Conservation (phyloP, 345 rosid genomes). For the Streptanthus diversifolius region DNA sequence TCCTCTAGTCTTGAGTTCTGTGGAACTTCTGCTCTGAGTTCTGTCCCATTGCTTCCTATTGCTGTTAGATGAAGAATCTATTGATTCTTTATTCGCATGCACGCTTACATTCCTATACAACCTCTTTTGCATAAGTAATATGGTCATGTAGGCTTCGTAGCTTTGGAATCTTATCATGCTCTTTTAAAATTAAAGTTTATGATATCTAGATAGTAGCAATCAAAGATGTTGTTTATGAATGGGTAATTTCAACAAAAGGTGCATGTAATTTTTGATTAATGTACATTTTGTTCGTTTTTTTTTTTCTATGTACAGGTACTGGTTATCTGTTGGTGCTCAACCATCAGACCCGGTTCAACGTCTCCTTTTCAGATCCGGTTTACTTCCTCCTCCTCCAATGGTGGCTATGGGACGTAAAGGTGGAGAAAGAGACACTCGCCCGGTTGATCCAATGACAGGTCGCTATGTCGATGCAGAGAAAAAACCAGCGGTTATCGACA, state of each 20-base stretch:
- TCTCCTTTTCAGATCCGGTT: slow-evolving; percentile 76
- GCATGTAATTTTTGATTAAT: not conserved
- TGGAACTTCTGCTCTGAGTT: slow-evolving; percentile 3
- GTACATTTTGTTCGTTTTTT: not conserved
- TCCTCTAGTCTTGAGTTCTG: not conserved
- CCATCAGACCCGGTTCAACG: slow-evolving; percentile 82
- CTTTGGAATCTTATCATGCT: not conserved
- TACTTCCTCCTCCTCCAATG: slow-evolving; percentile 91
- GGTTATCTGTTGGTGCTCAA: slow-evolving; percentile 97
- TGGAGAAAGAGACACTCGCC: slow-evolving; percentile 62
- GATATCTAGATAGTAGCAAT: not conserved
- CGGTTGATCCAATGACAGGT: slow-evolving; percentile 79
- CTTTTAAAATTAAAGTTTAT: not conserved
- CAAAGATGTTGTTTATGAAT: not conserved
- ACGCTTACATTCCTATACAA: not conserved
- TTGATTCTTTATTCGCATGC: not conserved
- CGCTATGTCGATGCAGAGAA: slow-evolving; percentile 42
- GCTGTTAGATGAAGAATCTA: not conserved
- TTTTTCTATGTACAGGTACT: slow-evolving; percentile 47
- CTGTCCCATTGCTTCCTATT: not conserved
- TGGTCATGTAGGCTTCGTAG: not conserved
- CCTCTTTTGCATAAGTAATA: not conserved
- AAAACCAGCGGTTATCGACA: slow-evolving; percentile 28
- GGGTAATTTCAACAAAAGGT: not conserved
- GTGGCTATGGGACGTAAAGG: slow-evolving; percentile 85